Evolutionary conservation across 2,329 filamentous ascomycete genomes (phyloP).

Genomic region (Hypoxylon sp.): DNA sequence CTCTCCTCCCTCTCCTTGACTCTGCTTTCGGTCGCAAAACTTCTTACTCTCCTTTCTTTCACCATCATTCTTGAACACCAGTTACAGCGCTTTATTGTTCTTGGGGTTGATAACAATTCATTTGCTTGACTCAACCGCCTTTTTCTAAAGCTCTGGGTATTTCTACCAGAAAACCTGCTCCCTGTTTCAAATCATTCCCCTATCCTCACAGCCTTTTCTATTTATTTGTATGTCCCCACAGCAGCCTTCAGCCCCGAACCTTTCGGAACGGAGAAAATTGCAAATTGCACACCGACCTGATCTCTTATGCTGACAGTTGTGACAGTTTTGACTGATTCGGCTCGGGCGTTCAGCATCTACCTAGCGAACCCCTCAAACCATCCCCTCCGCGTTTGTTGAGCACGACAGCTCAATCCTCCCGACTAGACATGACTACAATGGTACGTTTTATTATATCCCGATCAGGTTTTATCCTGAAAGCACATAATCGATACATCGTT

Average conservation of each 20-base stretch:
- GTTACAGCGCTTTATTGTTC: slow-evolving; percentile 5
- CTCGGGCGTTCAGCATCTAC: no score
- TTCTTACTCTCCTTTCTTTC: slow-evolving; percentile 7
- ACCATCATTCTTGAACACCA: slow-evolving; percentile 10
- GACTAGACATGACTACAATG: slow-evolving; percentile 48
- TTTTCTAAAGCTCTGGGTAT: no score
- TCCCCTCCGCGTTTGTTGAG: slow-evolving; percentile 16
- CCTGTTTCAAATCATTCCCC: background rate
- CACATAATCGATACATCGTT: no score
- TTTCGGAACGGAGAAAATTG: background rate
- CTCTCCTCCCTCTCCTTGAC: slow-evolving; percentile 10
- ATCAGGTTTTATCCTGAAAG: no score
- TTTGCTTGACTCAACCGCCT: no score
- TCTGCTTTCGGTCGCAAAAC: slow-evolving; percentile 26
- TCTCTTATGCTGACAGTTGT: no score
- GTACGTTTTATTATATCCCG: no score
- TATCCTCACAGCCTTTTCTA: background rate
- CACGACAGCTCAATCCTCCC: slow-evolving; percentile 33
- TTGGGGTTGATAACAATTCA: no score
- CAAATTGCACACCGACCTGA: background rate
- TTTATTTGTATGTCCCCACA: slow-evolving; percentile 7
- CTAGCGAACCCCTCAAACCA: no score
- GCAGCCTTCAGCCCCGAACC: background rate
- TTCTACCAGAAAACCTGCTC: no score
- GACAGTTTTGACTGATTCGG: no score